Conservation (phyloP, 371 early-diverging fungal species). For the Mortierella sp. region DNA sequence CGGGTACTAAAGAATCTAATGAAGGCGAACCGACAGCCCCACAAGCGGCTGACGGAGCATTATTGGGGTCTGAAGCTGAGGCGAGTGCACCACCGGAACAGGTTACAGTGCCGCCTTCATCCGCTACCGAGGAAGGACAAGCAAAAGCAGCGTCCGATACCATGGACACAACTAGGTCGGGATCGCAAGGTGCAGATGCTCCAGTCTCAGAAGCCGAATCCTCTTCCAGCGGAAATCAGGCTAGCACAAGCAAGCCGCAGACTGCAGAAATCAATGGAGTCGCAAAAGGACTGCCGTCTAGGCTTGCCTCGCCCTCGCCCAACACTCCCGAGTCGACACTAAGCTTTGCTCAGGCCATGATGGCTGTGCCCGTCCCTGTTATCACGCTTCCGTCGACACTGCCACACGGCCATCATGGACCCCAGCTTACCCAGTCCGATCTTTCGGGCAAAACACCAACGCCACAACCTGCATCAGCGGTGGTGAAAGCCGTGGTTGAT, state of each 20-base stretch:
- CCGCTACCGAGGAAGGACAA: constrained; percentile 1
- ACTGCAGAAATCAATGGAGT: neutral
- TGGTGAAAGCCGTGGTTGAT: neutral
- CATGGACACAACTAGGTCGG: neutral
- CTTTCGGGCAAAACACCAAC: constrained; percentile 11
- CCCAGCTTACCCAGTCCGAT: constrained; percentile 9
- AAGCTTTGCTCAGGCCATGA: constrained; percentile 46
- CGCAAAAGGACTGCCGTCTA: neutral
- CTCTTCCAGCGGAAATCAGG: neutral
- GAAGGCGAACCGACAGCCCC: neutral
- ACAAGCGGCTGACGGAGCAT: neutral
- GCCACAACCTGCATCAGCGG: neutral
- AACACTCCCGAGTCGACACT: constrained; percentile 30
- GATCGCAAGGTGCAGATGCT: neutral
- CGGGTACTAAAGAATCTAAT: constrained; percentile 3
- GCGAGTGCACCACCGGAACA: neutral
- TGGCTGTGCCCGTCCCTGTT: constrained; percentile 44
- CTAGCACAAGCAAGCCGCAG: neutral
- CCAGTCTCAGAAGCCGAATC: neutral
- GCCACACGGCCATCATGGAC: constrained; percentile 29
- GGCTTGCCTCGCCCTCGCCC: constrained; percentile 2
- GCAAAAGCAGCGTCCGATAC: neutral
- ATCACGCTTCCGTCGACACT: constrained; percentile 43
- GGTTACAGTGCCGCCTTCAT: neutral
- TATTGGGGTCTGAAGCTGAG: no score